A percentile compares a stretch with the other conserved stretches of the same genome.
Conservation (phyloP, 352 stramenopile species). For the Phytophthora nicotianae region DNA sequence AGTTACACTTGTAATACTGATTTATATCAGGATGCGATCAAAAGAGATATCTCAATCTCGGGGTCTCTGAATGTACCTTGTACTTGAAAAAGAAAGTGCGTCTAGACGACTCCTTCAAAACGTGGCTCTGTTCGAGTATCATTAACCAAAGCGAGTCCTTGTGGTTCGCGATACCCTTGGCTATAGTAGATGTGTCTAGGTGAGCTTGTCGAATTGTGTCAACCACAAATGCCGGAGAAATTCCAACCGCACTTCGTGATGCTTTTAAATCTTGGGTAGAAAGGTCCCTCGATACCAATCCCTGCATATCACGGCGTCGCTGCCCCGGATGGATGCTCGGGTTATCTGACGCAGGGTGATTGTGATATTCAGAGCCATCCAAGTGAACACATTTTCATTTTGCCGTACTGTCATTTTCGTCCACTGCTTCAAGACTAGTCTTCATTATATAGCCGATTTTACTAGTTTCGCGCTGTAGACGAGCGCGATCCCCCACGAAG, state of each 20-base stretch:
- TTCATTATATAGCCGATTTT: too few species aligned
- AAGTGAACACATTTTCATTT: too few species aligned
- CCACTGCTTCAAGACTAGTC: too few species aligned
- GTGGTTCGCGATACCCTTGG: neutral
- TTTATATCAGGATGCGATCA: neutral
- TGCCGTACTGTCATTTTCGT: too few species aligned
- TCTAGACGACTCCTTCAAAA: neutral
- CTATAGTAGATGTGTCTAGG: neutral
- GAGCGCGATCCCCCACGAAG: too few species aligned
- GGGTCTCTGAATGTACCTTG: neutral
- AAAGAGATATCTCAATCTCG: neutral
- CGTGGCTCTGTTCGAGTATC: neutral
- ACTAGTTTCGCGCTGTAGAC: too few species aligned
- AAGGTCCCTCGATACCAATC: too few species aligned
- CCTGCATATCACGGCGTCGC: too few species aligned
- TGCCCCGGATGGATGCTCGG: too few species aligned
- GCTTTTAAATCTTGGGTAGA: too few species aligned
- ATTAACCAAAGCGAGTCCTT: neutral
- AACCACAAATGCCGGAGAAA: neutral
- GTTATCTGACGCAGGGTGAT: neutral
- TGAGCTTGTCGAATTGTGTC: neutral
- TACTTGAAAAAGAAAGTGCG: neutral
- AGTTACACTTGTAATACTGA: neutral
- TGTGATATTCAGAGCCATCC: neutral
- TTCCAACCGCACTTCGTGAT: too few species aligned